phyloP scores from a whole-genome alignment of 306 rosid genomes.

The Vigna nakashimae region DNA sequence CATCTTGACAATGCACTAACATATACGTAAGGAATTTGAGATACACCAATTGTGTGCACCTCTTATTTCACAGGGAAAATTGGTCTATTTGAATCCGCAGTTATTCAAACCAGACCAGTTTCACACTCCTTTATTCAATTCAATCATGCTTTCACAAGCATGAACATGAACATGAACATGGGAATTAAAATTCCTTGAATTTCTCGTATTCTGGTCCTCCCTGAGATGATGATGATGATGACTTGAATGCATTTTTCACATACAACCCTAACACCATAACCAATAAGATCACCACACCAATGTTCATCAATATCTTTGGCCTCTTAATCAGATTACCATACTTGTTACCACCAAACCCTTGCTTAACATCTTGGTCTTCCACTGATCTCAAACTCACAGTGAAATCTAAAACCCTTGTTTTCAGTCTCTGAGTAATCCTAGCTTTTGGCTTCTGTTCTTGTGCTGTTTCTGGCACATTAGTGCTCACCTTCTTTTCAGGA shows the following conservation, averaged over 20 bases:
- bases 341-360: constrained; percentile 2
- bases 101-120: not conserved
- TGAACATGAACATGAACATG: not conserved
- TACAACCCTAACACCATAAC: constrained; percentile 49
- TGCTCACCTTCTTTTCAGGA: constrained; percentile 1
- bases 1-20: no score
- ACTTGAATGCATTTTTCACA: constrained; percentile 37
- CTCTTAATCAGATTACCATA: constrained; percentile 6
- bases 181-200: constrained; percentile 30
- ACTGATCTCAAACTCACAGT: constrained; percentile 13
- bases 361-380: constrained; percentile 20
- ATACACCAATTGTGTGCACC: no score
- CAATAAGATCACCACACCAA: constrained; percentile 47
- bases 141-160: constrained; percentile 21
- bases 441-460: not conserved
- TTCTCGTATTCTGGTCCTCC: constrained; percentile 28
- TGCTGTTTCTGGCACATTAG: constrained; percentile 1
- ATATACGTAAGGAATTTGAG: no score
- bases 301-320: constrained; percentile 51
- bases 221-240: not conserved
- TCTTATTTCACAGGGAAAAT: not conserved
- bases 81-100: not conserved
- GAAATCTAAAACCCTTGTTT: constrained; percentile 39
- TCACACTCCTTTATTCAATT: constrained; percentile 35
- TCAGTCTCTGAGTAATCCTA: constrained; percentile 24